Evolutionary conservation across 2,329 filamentous ascomycete genomes (phyloP).

Genomic region (Leptodontidium sp.): DNA sequence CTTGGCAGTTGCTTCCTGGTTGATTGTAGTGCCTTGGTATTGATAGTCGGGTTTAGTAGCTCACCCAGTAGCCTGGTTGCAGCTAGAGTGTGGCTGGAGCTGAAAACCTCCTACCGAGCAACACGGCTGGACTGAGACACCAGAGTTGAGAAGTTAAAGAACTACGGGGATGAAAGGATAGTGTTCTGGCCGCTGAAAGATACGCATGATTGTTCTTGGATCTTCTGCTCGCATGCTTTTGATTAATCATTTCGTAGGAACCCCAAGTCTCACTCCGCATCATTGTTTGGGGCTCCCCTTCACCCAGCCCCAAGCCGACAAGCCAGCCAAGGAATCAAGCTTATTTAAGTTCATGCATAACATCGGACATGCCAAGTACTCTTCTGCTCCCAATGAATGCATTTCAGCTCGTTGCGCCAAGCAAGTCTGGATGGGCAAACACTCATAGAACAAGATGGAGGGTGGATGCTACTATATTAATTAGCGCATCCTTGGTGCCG

Average conservation of each 20-base stretch:
- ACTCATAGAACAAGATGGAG: no score
- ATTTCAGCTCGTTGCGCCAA: neutral
- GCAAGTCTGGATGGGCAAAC: neutral
- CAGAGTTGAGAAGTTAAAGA: no score
- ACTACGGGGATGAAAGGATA: no score
- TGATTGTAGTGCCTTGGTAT: constrained; percentile 1
- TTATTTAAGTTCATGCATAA: constrained; percentile 11
- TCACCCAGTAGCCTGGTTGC: neutral
- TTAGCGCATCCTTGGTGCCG: no score
- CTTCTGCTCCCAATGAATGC: neutral
- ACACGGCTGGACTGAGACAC: neutral
- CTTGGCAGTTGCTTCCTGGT: neutral
- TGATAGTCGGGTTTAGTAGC: neutral
- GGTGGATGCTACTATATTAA: no score
- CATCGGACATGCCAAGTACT: constrained; percentile 12
- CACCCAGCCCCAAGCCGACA: no score
- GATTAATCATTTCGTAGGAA: neutral
- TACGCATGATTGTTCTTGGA: no score
- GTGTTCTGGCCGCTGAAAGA: no score
- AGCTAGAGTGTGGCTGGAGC: constrained; percentile 7
- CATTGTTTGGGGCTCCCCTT: neutral
- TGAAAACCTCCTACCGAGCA: neutral
- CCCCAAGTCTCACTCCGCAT: neutral
- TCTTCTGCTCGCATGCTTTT: neutral
- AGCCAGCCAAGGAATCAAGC: constrained; percentile 21